These are phyloP conservation scores for Globisporangium radiosum DNA, from an alignment of 352 stramenopile genomes.

Conservation along the genomic window DNA sequence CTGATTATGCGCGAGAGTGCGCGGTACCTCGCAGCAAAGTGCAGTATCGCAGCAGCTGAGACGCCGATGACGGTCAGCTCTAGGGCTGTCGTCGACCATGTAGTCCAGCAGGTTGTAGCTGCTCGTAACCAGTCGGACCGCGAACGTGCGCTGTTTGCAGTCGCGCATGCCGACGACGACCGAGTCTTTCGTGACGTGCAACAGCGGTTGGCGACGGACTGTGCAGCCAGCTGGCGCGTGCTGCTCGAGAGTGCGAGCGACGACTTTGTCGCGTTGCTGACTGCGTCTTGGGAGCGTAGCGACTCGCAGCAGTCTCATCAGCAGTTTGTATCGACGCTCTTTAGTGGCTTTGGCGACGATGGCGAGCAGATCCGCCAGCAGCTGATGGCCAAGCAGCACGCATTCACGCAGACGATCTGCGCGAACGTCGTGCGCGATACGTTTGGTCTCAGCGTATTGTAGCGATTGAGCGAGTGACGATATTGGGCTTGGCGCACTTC, in stretches of 20 bases:
- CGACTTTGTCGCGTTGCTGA: constrained; percentile 32
- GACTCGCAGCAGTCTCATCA: constrained; percentile 1
- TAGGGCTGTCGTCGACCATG: background rate
- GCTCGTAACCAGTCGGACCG: constrained; percentile 16
- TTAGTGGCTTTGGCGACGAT: constrained; percentile 25
- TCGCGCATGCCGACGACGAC: constrained; percentile 14
- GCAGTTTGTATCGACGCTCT: constrained; percentile 16
- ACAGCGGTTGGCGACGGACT: constrained; percentile 12
- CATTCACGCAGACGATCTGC: constrained; percentile 22
- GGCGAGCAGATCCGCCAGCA: constrained; percentile 28
- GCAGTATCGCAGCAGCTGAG: background rate
- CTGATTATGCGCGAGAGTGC: constrained; percentile 40
- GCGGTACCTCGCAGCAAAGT: constrained; percentile 17
- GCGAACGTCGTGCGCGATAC: constrained; percentile 4
- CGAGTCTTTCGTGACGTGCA: constrained; percentile 5
- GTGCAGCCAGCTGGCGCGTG: constrained; percentile 19
- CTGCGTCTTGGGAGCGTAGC: constrained; percentile 32
- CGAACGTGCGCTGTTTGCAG: constrained; percentile 21
- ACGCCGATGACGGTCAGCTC: background rate
- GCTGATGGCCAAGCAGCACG: constrained; percentile 30
- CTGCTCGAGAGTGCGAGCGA: constrained; percentile 33
- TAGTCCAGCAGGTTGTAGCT: constrained; percentile 5
- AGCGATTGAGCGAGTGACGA: background rate
- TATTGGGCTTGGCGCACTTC: no score
- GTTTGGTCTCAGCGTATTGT: constrained; percentile 7